Evolutionary conservation across 164 flowering plant species (phyloP).

Genomic region (Paratinospora sagittata): DNA sequence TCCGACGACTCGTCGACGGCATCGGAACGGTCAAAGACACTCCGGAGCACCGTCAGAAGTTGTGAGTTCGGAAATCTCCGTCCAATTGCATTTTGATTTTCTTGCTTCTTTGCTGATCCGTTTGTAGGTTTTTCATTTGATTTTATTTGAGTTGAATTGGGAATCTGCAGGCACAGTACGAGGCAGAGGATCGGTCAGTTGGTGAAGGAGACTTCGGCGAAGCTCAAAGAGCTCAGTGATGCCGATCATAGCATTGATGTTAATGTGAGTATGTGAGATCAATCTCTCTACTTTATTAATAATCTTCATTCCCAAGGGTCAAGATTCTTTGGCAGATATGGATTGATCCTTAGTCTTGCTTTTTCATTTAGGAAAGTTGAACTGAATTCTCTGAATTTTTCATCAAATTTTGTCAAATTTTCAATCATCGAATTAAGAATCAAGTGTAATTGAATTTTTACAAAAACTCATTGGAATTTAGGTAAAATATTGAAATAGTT

Average conservation of each 20-base stretch:
- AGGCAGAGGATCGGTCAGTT: slow-evolving; percentile 53
- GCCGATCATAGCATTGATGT: slow-evolving; percentile 31
- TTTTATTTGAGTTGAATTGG: not conserved
- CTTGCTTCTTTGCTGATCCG: too few relatives aligned
- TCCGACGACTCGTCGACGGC: slow-evolving; percentile 59
- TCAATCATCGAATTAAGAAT: too few relatives aligned
- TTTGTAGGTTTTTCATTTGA: not conserved
- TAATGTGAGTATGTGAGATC: slow-evolving; percentile 22
- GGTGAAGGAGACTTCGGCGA: slow-evolving; percentile 64
- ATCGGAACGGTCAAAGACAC: slow-evolving; percentile 68
- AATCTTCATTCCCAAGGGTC: too few relatives aligned
- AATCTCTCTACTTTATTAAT: not conserved
- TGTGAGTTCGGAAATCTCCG: slow-evolving; percentile 27
- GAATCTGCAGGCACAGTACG: slow-evolving; percentile 40
- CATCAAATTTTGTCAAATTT: too few relatives aligned
- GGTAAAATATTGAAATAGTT: too few relatives aligned
- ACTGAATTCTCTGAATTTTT: too few relatives aligned
- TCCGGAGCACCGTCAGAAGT: slow-evolving; percentile 63
- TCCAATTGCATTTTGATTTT: not conserved
- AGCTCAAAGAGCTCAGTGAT: slow-evolving; percentile 55
- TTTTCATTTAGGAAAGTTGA: too few relatives aligned
- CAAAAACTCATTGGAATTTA: too few relatives aligned
- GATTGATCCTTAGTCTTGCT: too few relatives aligned
- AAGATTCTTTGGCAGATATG: too few relatives aligned
- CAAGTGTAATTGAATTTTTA: too few relatives aligned